These are phyloP conservation scores for Aquilaria yunnanensis DNA, from an alignment of 345 rosid genomes.

Conservation along the genomic window DNA sequence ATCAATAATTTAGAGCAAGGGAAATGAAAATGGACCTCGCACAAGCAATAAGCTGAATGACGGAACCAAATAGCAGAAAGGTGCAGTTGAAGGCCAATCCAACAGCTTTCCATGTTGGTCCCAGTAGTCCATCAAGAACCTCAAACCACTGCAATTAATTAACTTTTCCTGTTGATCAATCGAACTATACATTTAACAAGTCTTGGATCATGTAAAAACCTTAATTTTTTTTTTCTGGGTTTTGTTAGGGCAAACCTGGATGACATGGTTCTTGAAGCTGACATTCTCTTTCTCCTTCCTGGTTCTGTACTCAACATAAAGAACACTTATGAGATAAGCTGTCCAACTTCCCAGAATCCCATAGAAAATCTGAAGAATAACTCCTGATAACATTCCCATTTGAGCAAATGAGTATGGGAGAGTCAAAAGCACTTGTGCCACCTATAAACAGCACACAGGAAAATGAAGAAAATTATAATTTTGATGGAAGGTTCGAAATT, in stretches of 20 bases:
- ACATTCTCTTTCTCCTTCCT: constrained; percentile 76
- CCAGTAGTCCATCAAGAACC: constrained; percentile 76
- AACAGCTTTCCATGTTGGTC: constrained; percentile 74
- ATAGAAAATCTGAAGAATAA: constrained; percentile 66
- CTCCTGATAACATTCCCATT: constrained; percentile 84
- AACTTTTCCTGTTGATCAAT: neutral
- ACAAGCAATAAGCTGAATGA: constrained; percentile 79
- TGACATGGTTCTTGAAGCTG: constrained; percentile 87
- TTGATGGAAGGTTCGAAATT: neutral
- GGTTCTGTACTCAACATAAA: constrained; percentile 69
- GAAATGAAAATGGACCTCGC: constrained; percentile 40
- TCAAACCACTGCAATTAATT: constrained; percentile 64
- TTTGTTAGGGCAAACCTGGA: constrained; percentile 47
- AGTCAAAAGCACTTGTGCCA: constrained; percentile 81
- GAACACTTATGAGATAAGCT: constrained; percentile 78
- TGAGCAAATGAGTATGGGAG: constrained; percentile 89
- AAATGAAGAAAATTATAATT: neutral
- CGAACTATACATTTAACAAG: neutral
- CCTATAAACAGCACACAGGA: constrained; percentile 31
- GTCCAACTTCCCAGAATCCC: constrained; percentile 89
- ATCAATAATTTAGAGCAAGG: neutral
- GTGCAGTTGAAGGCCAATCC: constrained; percentile 85
- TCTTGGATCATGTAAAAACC: neutral
- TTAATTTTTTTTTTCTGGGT: neutral
- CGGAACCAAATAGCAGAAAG: constrained; percentile 83